Conservation (phyloP, 345 rosid species). For the Jatropha curcas region DNA sequence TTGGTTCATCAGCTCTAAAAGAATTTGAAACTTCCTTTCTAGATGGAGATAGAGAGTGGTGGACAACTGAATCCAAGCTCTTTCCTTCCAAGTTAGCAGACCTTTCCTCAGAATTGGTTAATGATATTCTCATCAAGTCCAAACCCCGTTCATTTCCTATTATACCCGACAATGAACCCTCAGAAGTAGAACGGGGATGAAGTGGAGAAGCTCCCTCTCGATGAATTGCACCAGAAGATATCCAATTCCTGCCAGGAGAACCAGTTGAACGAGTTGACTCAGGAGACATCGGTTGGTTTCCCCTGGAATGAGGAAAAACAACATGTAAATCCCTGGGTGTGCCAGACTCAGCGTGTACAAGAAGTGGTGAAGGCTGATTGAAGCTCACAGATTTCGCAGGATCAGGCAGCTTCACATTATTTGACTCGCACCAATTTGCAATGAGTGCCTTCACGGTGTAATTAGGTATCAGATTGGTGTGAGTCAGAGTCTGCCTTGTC, state of each 20-base stretch:
- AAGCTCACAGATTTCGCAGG: constrained; percentile 54
- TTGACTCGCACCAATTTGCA: constrained; percentile 90
- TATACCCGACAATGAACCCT: constrained; percentile 47
- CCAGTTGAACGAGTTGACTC: constrained; percentile 49
- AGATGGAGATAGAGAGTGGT: constrained; percentile 51
- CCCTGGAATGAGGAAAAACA: constrained; percentile 35
- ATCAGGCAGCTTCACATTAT: constrained; percentile 84
- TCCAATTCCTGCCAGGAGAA: constrained; percentile 43
- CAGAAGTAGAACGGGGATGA: constrained; percentile 63
- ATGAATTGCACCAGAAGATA: constrained; percentile 41
- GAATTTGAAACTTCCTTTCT: constrained; percentile 47
- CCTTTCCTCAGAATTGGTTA: constrained; percentile 51
- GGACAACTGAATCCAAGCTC: constrained; percentile 43
- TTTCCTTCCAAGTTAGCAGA: constrained; percentile 47
- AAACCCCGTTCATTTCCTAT: constrained; percentile 51
- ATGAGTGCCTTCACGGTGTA: constrained; percentile 93
- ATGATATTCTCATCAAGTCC: constrained; percentile 53
- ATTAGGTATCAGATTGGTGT: constrained; percentile 85
- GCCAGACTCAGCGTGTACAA: constrained; percentile 51
- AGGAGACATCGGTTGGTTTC: constrained; percentile 43
- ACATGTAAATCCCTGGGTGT: constrained; percentile 32
- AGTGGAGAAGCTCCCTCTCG: constrained; percentile 55
- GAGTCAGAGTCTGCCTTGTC: constrained; percentile 77
- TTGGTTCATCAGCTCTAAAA: constrained; percentile 37
- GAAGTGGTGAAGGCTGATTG: constrained; percentile 58